phyloP scores from a whole-genome alignment of 495 filamentous ascomycete genomes.

The Neurospora sp. region DNA sequence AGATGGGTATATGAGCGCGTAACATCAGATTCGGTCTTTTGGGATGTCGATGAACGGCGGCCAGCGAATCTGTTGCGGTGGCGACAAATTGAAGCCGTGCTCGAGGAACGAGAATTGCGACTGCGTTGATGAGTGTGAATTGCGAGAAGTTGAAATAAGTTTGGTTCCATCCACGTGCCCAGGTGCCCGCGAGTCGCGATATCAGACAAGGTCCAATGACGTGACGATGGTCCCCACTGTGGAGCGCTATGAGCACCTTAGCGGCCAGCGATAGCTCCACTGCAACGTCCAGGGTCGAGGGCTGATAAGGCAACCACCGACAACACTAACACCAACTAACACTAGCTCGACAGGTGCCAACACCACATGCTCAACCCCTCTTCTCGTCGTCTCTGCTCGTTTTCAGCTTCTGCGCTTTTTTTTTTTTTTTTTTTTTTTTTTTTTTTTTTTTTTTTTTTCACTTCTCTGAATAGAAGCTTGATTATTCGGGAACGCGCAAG shows the following conservation, averaged over 20 bases:
- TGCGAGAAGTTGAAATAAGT: not conserved
- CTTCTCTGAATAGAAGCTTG: not conserved
- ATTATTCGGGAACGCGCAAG: not conserved
- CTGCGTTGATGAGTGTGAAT: not conserved
- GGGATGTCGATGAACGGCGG: too few relatives aligned
- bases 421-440: not conserved
- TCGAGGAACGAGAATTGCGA: not conserved
- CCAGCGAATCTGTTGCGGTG: too few relatives aligned
- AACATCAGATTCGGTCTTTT: not conserved
- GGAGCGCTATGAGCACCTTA: not conserved
- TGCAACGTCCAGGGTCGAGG: not conserved
- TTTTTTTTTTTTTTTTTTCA: not conserved
- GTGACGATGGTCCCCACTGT: not conserved
- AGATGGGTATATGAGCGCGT: not conserved
- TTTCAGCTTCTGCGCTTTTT: not conserved
- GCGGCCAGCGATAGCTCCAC: not conserved
- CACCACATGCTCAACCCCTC: not conserved
- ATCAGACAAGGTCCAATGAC: not conserved
- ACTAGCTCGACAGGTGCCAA: not conserved
- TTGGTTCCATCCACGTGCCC: not conserved
- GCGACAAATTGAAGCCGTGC: not conserved
- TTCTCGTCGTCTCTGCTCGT: not conserved
- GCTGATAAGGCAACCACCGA: not conserved
- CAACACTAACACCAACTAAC: not conserved
- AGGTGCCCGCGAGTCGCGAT: not conserved